Evolutionary conservation across 352 stramenopile genomes (phyloP).

Genomic region (Albugo candida): DNA sequence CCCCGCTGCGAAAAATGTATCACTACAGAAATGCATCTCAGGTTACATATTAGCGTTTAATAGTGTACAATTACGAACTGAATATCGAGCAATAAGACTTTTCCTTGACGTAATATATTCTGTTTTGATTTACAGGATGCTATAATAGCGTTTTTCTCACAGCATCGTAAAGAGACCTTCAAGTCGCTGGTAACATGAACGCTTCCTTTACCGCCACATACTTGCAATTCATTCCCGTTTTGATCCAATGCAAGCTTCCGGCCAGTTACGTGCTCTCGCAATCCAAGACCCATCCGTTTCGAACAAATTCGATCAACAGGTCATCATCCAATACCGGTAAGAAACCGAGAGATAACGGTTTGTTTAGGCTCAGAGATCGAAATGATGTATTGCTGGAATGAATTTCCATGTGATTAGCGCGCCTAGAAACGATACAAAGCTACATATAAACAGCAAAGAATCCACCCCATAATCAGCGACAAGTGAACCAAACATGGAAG

Average conservation of each 20-base stretch:
- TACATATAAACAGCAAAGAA: slow-evolving; percentile 32
- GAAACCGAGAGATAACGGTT: too few species aligned
- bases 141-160: slow-evolving; percentile 53
- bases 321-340: too few species aligned
- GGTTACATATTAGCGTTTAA: not conserved
- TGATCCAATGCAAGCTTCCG: slow-evolving; percentile 19
- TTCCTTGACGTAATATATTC: slow-evolving; percentile 49
- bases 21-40: slow-evolving; percentile 8
- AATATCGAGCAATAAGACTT: slow-evolving; percentile 30
- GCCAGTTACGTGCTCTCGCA: slow-evolving; percentile 61
- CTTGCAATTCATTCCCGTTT: slow-evolving; percentile 29
- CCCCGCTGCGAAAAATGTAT: slow-evolving; percentile 67
- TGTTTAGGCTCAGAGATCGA: too few species aligned
- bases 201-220: slow-evolving; percentile 44
- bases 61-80: slow-evolving; percentile 1
- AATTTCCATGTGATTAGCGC: slow-evolving; percentile 38
- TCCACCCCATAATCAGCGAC: slow-evolving; percentile 35
- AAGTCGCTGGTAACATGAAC: slow-evolving; percentile 37
- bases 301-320: not conserved
- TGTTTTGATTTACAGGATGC: slow-evolving; percentile 50
- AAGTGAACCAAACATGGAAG: slow-evolving; percentile 39
- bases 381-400: slow-evolving; percentile 13
- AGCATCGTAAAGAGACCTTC: slow-evolving; percentile 55
- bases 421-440: slow-evolving; percentile 32
- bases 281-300: slow-evolving; percentile 13